Base-by-base conservation (phyloP, 1,284 basidiomycete species). In the Fomitiporia mediterranea region DNA sequence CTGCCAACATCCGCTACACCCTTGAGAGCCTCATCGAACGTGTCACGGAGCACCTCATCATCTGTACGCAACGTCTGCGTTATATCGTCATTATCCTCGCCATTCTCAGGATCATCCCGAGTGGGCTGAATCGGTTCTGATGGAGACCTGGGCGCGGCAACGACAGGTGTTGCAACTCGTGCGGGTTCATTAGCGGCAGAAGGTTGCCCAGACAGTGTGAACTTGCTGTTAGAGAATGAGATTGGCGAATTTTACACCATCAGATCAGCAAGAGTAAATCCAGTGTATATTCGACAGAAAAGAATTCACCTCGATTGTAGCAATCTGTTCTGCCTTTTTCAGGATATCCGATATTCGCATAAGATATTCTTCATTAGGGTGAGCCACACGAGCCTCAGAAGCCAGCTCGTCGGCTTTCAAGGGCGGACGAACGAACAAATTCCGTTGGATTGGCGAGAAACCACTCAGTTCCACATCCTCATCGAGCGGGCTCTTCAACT, bases 351-450 rank as follows among this genome's bases (percentile, higher is more conserved):
- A 78, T 53, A 98, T 90, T 57, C 96, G 81, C 92, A 97, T 96
- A 48, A 98, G 74, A 65, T 95, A 91, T 73, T 95, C 93, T 63
- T 93, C 94, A 63, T 97, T 98, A 2, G 95, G 95, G 72, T 97
- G 95, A 6, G 88, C 84, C 55, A 83, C 80, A 55, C 82, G 80
- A 56, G 53, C 59, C 53, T 51, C 58, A 27, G 35, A 51, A 60
- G 60, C 61, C 49, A 65, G 47, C 52, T 61, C 27, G 63, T 58
- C 17, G 56, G 53, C 38, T 34, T 60, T 27, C 61, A 65, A 9
- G 61, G 62, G 51, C 67, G 69, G 46, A 65, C 72, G 68, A 5
- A 64, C 61, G 2, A 80, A 72, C 61, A 80, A 69, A 42, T 65
- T 74, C 55, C 81, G 79, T 53, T 82, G 81, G 48, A 98, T 75